phyloP scores from a whole-genome alignment of 495 filamentous ascomycete genomes.

The Astrocystis sublimbata region DNA sequence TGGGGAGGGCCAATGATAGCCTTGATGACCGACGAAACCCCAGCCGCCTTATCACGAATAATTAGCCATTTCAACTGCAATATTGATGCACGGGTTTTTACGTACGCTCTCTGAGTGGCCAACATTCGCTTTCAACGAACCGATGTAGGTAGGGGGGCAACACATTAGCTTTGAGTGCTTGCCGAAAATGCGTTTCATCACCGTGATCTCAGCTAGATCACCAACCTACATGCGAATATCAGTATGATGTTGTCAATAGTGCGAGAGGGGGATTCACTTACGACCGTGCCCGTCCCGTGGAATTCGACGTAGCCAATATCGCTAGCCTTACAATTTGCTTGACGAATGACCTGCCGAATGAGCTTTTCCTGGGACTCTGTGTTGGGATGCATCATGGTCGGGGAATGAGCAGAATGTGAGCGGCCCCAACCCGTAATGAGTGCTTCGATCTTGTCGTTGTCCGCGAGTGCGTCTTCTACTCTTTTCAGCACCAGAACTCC shows the following conservation, averaged over 20 bases:
- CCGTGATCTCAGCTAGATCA: slow-evolving; percentile 64
- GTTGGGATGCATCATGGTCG: slow-evolving; percentile 65
- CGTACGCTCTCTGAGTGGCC: slow-evolving; percentile 52
- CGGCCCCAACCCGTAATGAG: slow-evolving; percentile 41
- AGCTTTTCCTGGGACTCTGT: slow-evolving; percentile 61
- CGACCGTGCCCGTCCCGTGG: slow-evolving; percentile 71
- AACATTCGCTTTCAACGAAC: slow-evolving; percentile 75
- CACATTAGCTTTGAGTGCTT: slow-evolving; percentile 51
- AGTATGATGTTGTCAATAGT: neutral
- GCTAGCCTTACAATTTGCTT: slow-evolving; percentile 58
- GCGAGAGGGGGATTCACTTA: slow-evolving; percentile 45
- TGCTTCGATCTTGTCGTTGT: slow-evolving; percentile 49
- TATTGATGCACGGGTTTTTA: neutral
- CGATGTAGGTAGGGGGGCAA: slow-evolving; percentile 66
- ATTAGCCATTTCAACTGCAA: neutral
- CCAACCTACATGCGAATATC: slow-evolving; percentile 43
- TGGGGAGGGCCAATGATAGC: slow-evolving; percentile 72
- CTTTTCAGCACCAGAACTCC: slow-evolving; percentile 49
- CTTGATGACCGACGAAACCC: slow-evolving; percentile 71
- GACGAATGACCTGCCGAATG: slow-evolving; percentile 58
- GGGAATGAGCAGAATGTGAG: slow-evolving; percentile 46
- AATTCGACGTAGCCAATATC: slow-evolving; percentile 69
- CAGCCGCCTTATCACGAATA: slow-evolving; percentile 64
- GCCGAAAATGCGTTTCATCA: slow-evolving; percentile 67
- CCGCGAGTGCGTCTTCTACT: slow-evolving; percentile 49